Evolutionary conservation across 2,329 filamentous ascomycete species (phyloP), one percentile per base, ranked within the genome.

Genomic region (Cytospora mali): DNA sequence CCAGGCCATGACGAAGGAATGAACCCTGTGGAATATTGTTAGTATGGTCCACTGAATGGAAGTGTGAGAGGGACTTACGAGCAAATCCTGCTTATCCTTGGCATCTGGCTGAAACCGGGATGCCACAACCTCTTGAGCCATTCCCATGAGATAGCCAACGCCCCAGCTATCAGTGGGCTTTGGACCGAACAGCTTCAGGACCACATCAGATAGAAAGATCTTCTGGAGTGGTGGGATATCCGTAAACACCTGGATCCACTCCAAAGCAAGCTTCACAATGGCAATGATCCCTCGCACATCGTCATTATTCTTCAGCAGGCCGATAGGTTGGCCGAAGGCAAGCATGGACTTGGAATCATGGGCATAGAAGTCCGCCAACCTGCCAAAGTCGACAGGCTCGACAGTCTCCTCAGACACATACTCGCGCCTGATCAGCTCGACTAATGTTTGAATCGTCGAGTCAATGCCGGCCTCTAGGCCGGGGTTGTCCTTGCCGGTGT

Each of bases 261-360:
- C 57, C 25, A 63, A n/a, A n/a, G 63, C 63, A 13, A 58, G 31
- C 46, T 65, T 60, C 49, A 66, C 65, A 25, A 62, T 62, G 21
- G 61, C 58, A 23, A 67, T 58, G 31, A 68, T 65, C n/a, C 62
- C 64, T 29, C 64, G 64, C 29, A 67, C 67, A 35, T 68, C 67
- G 23, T 35, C 60, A 33, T 65, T 65, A 9, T 50, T 62, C 23
- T 65, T 61, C 46, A 66, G 62, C 23, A 66, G 59, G 27, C 65
- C 65, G 42, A 66, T 18, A 14, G 65, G 64, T 29, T 64, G 62
- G 1, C 65, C 62, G 48, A 66, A 66, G 5, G 65, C 65, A 29
- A 65, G 50, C 55, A 50, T 39, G 16, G 55, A 27, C 42, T 59
- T 54, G 23, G 61, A 54, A 23, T 63, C 56, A 29, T 53, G 61